Base-by-base conservation (phyloP, 2,329 filamentous ascomycete genomes). In the Chalaropsis ovoidea region DNA sequence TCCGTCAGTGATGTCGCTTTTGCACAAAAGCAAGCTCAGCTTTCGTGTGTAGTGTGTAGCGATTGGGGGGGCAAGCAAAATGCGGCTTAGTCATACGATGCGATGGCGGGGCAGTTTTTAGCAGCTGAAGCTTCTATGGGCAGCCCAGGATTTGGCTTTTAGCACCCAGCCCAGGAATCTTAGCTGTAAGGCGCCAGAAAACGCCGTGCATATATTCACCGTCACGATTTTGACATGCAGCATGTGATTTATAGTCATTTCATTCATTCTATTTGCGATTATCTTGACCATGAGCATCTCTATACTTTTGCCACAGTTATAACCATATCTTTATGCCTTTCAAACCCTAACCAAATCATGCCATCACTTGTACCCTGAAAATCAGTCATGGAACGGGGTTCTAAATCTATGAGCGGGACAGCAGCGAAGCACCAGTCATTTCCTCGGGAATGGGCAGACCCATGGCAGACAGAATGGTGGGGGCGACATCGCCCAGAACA, bases 401-500 rank as follows among this genome's bases (percentile, higher is more conserved):
- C 35, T 39, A 63, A 22, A 42, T 61, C 47, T 67, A 67, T 49
- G 61, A 60, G 49, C 66, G 66, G 72, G 91, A 78, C 71, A 99
- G 81, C 72, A 99, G 81, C 77, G 86, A 95, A 73, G 80, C 79
- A 67, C 94, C 92, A 67, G 88, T 89, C 94, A 99, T 99, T 76
- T 93, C 92, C 72, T 89, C 84, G 4, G 94, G 93, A 76, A 95
- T 86, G 61, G 89, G 84, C 68, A 99, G 80, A 41, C 94, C 94
- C 92, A 99, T 96, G 72, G 86, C 85, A 5, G 86, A 88, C 54
- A 99, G 82, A 67, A 99, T 76, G 17, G 94, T 99, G n/a, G 94
- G 94, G 7, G 94, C 94, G 42, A 99, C 94, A 73, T 99, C 94
- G 68, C 94, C 94, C 24, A 99, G 82, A n/a, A 99, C 94, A 73